phyloP scores from a whole-genome alignment of 2,329 filamentous ascomycete species.

The Fonsecaea monophora region DNA sequence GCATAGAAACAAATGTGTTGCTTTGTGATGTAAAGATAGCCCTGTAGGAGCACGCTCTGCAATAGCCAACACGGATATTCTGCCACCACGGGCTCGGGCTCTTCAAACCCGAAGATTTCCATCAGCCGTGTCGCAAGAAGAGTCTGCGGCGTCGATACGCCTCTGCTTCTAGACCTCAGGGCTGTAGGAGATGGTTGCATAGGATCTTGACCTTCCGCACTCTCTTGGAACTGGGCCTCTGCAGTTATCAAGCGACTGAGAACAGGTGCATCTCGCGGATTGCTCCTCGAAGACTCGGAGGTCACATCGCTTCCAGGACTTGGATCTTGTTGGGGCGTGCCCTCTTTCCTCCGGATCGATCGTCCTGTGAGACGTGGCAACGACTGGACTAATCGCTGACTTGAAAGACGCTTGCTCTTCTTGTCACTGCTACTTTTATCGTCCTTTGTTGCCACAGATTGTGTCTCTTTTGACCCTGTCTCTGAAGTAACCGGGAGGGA shows the following conservation, averaged over 20 bases:
- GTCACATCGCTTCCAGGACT: slow-evolving; percentile 32
- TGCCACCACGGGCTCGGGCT: slow-evolving; percentile 81
- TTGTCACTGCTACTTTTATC: slow-evolving; percentile 17
- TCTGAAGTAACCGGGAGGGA: slow-evolving; percentile 8
- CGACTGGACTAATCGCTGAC: slow-evolving; percentile 65
- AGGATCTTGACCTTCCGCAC: slow-evolving; percentile 28
- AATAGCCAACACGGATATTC: slow-evolving; percentile 95
- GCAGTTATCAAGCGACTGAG: slow-evolving; percentile 81
- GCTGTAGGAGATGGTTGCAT: slow-evolving; percentile 32
- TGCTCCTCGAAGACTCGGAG: slow-evolving; percentile 34
- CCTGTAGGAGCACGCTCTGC: slow-evolving; percentile 88
- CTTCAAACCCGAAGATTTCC: slow-evolving; percentile 84
- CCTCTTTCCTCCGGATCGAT: slow-evolving; percentile 26
- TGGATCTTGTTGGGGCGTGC: slow-evolving; percentile 15
- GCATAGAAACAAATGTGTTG: slow-evolving; percentile 97
- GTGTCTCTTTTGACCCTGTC: slow-evolving; percentile 1
- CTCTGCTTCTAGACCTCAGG: slow-evolving; percentile 41
- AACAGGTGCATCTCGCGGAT: slow-evolving; percentile 67
- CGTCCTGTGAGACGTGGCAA: slow-evolving; percentile 62
- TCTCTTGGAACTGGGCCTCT: slow-evolving; percentile 63
- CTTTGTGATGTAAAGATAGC: slow-evolving; percentile 93
- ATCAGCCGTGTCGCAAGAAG: slow-evolving; percentile 74
- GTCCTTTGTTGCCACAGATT: slow-evolving; percentile 19
- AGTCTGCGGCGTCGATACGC: slow-evolving; percentile 55
- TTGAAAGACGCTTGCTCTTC: slow-evolving; percentile 53